Evolutionary conservation across 1,284 basidiomycete genomes (phyloP).

Genomic region (Psilocybe mexicana): DNA sequence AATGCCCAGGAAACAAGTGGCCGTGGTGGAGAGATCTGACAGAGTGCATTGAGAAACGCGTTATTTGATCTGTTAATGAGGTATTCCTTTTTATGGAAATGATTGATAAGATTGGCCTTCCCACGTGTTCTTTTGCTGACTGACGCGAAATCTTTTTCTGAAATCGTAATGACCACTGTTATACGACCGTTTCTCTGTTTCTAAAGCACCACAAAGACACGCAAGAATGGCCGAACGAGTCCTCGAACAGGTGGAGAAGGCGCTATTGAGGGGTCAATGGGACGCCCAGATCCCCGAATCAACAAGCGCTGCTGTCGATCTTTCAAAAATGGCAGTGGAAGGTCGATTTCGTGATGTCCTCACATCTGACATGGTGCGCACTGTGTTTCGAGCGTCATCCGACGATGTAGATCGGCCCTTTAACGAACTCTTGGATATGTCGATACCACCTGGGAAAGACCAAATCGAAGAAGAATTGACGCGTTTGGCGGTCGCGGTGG

Average conservation of each 20-base stretch:
- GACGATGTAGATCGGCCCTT: conserved; percentile 36
- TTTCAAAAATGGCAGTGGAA: conserved; percentile 46
- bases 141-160: not conserved
- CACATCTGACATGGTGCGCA: conserved; percentile 48
- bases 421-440: conserved; percentile 29
- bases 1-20: not conserved
- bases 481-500: conserved; percentile 70
- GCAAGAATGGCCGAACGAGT: too few relatives aligned
- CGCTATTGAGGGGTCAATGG: conserved; percentile 57
- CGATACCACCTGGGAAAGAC: conserved; percentile 20
- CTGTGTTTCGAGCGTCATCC: conserved; percentile 41
- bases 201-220: too few relatives aligned
- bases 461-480: conserved; percentile 48
- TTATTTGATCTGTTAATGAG: conserved; percentile 1
- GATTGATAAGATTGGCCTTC: conserved; percentile 17
- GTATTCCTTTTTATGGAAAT: conserved; percentile 15
- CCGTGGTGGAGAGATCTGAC: too few relatives aligned
- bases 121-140: conserved; percentile 11
- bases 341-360: conserved; percentile 52
- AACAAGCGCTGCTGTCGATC: conserved; percentile 22
- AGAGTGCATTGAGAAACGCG: too few relatives aligned
- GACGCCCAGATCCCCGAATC: conserved; percentile 22
- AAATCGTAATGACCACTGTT: too few relatives aligned
- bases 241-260: conserved; percentile 39
- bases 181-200: too few relatives aligned